These are phyloP conservation scores for Vitis hybrid DNA, from an alignment of 177 flowering plant genomes.

Conservation along the genomic window DNA sequence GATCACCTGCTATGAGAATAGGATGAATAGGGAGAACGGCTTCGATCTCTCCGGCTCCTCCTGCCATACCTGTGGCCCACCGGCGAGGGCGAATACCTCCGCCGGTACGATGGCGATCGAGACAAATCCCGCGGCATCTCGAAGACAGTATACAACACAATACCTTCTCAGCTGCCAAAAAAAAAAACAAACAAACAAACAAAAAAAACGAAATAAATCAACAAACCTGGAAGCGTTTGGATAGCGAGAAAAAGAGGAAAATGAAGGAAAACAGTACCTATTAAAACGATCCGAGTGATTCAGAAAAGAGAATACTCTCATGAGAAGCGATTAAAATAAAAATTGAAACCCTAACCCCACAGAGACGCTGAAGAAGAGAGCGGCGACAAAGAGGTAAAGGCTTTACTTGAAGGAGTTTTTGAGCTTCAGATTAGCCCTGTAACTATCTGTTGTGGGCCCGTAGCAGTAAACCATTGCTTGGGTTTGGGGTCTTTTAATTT, in stretches of 20 bases:
- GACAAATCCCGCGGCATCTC: constrained; percentile 58
- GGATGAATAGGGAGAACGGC: constrained; percentile 67
- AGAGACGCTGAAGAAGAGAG: no score
- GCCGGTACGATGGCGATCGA: constrained; percentile 67
- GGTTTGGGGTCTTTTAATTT: no score
- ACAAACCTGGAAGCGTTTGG: background rate
- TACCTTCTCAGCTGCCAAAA: background rate
- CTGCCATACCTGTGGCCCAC: constrained; percentile 57
- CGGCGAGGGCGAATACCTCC: constrained; percentile 76
- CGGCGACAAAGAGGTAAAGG: no score
- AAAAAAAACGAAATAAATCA: background rate
- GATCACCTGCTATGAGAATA: constrained; percentile 77
- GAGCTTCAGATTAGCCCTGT: no score
- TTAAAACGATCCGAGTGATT: no score
- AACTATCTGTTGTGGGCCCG: no score
- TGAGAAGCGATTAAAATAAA: no score
- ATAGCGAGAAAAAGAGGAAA: background rate
- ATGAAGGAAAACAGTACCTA: background rate
- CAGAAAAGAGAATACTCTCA: no score
- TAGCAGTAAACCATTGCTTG: no score
- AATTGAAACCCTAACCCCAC: no score
- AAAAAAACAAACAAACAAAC: background rate
- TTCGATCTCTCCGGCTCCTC: constrained; percentile 81
- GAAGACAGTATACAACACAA: no score
- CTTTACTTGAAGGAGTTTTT: no score